Evolutionary conservation across 164 flowering plant genomes (phyloP).

Genomic region (Stephania japonica): DNA sequence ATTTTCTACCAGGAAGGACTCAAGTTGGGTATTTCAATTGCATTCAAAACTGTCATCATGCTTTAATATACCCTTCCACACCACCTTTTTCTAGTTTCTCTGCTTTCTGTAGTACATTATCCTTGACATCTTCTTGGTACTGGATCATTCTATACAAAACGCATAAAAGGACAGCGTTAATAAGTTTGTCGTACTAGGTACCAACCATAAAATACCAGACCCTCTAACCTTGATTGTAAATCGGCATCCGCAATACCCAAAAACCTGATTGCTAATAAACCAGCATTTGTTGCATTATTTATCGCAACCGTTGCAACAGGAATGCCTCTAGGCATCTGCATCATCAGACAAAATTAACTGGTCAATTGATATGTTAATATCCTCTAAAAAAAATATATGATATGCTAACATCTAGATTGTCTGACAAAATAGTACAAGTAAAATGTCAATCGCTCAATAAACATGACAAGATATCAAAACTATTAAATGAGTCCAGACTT

Average conservation of each 20-base stretch:
- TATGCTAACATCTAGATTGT: neutral
- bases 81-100: slow-evolving; percentile 62
- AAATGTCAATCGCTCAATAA: neutral
- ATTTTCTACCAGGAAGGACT: too few species aligned
- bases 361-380: neutral
- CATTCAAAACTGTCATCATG: slow-evolving; percentile 15
- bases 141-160: slow-evolving; percentile 50
- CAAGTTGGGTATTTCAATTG: neutral
- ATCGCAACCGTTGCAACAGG: slow-evolving; percentile 95
- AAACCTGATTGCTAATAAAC: slow-evolving; percentile 73
- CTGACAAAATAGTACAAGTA: neutral
- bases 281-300: slow-evolving; percentile 90
- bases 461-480: neutral
- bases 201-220: neutral
- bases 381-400: neutral
- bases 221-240: slow-evolving; percentile 41
- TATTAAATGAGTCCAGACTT: neutral
- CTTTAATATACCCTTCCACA: slow-evolving; percentile 60
- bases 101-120: slow-evolving; percentile 62
- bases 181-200: neutral
- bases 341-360: neutral
- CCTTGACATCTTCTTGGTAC: slow-evolving; percentile 58
- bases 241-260: slow-evolving; percentile 39
- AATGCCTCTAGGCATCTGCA: slow-evolving; percentile 95
- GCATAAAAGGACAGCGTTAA: neutral